Conservation (phyloP, 306 rosid genomes). For the Ammopiptanthus mongolicus region DNA sequence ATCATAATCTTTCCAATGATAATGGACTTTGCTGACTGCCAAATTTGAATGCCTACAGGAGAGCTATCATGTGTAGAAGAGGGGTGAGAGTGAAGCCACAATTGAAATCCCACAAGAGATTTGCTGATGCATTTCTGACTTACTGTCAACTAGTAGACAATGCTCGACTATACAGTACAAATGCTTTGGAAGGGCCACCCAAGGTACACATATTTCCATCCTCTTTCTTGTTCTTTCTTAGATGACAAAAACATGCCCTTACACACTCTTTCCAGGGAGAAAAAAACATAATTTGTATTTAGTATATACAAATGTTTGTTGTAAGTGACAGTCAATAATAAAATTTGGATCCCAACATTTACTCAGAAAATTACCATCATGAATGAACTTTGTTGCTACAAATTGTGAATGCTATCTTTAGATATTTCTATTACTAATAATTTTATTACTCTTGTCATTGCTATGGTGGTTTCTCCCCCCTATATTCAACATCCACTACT, state of each 20-base stretch:
- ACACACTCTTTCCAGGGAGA: neutral
- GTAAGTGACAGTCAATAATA: neutral
- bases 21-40: neutral
- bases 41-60: constrained; percentile 48
- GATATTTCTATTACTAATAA: neutral
- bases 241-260: neutral
- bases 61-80: constrained; percentile 88
- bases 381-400: neutral
- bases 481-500: neutral
- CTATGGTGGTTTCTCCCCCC: neutral
- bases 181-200: constrained; percentile 86
- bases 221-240: neutral
- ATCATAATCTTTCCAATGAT: neutral
- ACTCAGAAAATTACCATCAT: neutral
- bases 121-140: constrained; percentile 78
- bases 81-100: constrained; percentile 84
- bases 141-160: constrained; percentile 75
- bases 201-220: constrained; percentile 44
- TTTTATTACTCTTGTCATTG: neutral
- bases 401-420: neutral
- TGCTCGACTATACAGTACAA: constrained; percentile 81
- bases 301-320: neutral
- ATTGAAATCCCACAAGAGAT: constrained; percentile 81
- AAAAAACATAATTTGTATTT: neutral
- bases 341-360: neutral